These are phyloP conservation scores for Cladosporium sp. DNA, from an alignment of 2,329 filamentous ascomycete genomes.

Conservation along the genomic window DNA sequence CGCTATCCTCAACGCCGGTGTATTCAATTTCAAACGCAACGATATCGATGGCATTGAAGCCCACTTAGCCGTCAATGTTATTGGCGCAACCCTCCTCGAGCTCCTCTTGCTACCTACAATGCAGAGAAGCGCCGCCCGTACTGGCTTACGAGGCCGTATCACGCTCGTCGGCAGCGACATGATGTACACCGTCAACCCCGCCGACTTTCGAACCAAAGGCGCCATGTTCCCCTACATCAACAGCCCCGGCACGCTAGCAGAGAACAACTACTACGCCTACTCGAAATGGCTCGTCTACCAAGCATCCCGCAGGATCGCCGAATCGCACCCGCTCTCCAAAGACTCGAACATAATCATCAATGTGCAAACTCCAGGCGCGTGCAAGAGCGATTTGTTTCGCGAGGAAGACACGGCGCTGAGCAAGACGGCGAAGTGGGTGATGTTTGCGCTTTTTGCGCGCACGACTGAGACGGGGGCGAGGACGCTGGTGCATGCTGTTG, in stretches of 20 bases:
- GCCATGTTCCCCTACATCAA: conserved; percentile 37
- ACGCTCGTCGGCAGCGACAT: conserved; percentile 39
- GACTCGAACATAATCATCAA: conserved; percentile 39
- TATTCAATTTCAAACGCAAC: conserved; percentile 34
- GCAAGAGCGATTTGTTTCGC: conserved; percentile 34
- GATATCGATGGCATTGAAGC: conserved; percentile 36
- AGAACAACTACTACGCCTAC: conserved; percentile 30
- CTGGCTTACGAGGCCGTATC: conserved; percentile 34
- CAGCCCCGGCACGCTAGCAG: conserved; percentile 26
- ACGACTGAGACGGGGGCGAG: conserved; percentile 40
- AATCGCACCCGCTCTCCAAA: conserved; percentile 24
- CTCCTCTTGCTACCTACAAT: conserved; percentile 40
- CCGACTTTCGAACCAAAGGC: conserved; percentile 33
- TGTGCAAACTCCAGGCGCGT: conserved; percentile 40
- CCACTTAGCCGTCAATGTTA: conserved; percentile 44
- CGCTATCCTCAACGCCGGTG: conserved; percentile 44
- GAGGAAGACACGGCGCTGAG: conserved; percentile 23
- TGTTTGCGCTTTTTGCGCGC: conserved; percentile 27
- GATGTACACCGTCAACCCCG: conserved; percentile 35
- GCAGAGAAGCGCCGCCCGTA: conserved; percentile 30
- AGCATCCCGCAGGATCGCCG: conserved; percentile 26
- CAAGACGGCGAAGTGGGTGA: conserved; percentile 7
- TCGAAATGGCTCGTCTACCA: conserved; percentile 41
- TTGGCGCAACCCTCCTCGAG: conserved; percentile 43
- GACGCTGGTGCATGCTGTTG: conserved; percentile 40